Base-by-base conservation (phyloP, 108 stramenopile species). In the Skeletonema grethae region DNA sequence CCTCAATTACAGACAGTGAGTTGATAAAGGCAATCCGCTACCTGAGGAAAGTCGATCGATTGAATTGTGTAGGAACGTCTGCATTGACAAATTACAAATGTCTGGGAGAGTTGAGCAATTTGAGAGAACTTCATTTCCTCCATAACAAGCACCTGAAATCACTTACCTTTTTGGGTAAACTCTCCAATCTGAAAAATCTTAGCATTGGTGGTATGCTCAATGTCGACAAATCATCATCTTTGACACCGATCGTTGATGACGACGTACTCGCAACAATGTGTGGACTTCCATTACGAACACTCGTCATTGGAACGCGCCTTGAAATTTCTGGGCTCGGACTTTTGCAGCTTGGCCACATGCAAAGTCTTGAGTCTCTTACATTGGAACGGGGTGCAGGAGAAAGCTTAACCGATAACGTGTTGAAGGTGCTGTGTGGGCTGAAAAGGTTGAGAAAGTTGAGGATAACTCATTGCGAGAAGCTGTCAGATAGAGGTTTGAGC, bases 141-240 rank as follows among this genome's bases (percentile, higher is more conserved):
- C 79, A 80, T 43, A 73, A 72, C 56, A 80, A 80, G 57, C 12
- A 80, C 31, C 41, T 80, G 39, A 46, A 38, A 25, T 80, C 79
- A 29, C 68, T 80, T 4, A 13, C 68, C 7, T 80, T 72, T 32
- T 53, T 80, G 13, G 57, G 72, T 7, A 69, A 56, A 16, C 50
- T 80, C 24, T 20, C 43, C 18, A 36, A 30, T 22, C 61, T 80
- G 48, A 28, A 69, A 50, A 59, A 57, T 15, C 58, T 80, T 7
- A 73, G 66, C 18, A 80, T 80, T 13, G 79, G 73, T 39, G 79
- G 79, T 10, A 80, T 73, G 79, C 63, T 80, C 6, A 70, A 69
- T 41, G 50, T 55, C 15, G 48, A 67, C 20, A 31, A 80, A 31
- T 10, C 63, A 30, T 64, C 67, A 38, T 46, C 67, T 45, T 67